Base-by-base conservation (phyloP, 305 asterid species). In the Coffea humblotiana region DNA sequence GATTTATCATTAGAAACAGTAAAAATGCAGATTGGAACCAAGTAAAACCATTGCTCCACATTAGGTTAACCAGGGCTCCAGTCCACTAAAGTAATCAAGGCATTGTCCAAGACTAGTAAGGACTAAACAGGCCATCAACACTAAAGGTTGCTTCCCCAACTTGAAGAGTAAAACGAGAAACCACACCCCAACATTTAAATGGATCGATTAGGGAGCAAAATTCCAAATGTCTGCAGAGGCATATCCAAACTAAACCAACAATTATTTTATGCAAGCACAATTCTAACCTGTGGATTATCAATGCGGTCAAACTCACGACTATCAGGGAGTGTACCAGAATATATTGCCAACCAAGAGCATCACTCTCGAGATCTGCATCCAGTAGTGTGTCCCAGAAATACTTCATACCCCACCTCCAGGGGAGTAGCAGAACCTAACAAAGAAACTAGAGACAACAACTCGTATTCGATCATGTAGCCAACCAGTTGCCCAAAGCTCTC, bases 321-420 rank as follows among this genome's bases (percentile, higher is more conserved):
- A 86, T 95, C 99, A 1, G 99, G 97, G 27, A 95, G 90, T 63
- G 95, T 82, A 49, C 99, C 98, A 13, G 98, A 89, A 93, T 95
- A 79, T 93, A 95, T 72, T 93, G 99, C 98, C 99, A 95, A 77
- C 98, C 99, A 65, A 95, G 99, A 72, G 99, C 97, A 79, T 95
- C 99, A 45, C 99, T 93, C 83, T 95, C 97, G 52, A 95, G 97
- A 87, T 93, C 99, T 0, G 98, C 99, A 80, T 95, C 99, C 47
- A 93, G 82, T 66, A 95, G 89, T 45, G 99, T 93, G 83, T 95
- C 99, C 99, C 98, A 95, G 74, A 95, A 95, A 82, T 95, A 95
- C 87, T 95, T 95, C 99, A 95, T 92, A 35, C 99, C 97, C 99
- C 98, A 95, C 83, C 97, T 89, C 98, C 98, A 95, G 3, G 99